phyloP scores from a whole-genome alignment of 176 grass and related monocot genomes.

The Phyllostachys edulis region DNA sequence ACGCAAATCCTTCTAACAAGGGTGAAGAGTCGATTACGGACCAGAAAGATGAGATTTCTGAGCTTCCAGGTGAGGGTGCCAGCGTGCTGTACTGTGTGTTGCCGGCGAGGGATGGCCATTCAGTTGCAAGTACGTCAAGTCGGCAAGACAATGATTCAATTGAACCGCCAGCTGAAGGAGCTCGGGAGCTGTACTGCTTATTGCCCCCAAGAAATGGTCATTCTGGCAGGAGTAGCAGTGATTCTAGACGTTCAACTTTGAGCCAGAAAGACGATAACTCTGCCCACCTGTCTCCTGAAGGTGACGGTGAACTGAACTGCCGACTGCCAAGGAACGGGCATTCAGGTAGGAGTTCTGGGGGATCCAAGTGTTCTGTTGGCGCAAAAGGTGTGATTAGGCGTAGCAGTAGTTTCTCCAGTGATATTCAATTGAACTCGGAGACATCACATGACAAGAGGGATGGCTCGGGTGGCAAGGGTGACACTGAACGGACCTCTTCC shows the following conservation, averaged over 20 bases:
- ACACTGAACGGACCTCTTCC: constrained; percentile 16
- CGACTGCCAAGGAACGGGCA: constrained; percentile 9
- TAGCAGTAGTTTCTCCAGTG: constrained; percentile 47
- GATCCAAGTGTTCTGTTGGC: constrained; percentile 39
- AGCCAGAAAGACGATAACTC: constrained; percentile 4
- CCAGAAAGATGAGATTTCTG: constrained; percentile 22
- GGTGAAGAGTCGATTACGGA: background rate
- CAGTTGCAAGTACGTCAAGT: constrained; percentile 45
- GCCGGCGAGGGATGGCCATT: constrained; percentile 23
- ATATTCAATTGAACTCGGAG: constrained; percentile 34
- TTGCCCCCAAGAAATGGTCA: constrained; percentile 50
- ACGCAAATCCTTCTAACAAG: constrained; percentile 9
- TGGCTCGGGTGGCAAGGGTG: constrained; percentile 24
- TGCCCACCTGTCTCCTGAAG: background rate
- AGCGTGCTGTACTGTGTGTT: constrained; percentile 57
- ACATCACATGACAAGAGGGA: constrained; percentile 39
- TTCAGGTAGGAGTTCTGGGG: constrained; percentile 28
- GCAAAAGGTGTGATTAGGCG: constrained; percentile 35
- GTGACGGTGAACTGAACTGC: constrained; percentile 37
- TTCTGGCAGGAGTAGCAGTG: constrained; percentile 38
- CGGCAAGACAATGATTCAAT: constrained; percentile 24
- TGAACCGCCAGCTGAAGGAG: constrained; percentile 29
- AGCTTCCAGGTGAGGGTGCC: constrained; percentile 41
- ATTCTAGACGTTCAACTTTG: constrained; percentile 43
- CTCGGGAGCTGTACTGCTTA: constrained; percentile 60